Base-by-base conservation (phyloP, 495 filamentous ascomycete genomes). In the Aspergillus cristatus region DNA sequence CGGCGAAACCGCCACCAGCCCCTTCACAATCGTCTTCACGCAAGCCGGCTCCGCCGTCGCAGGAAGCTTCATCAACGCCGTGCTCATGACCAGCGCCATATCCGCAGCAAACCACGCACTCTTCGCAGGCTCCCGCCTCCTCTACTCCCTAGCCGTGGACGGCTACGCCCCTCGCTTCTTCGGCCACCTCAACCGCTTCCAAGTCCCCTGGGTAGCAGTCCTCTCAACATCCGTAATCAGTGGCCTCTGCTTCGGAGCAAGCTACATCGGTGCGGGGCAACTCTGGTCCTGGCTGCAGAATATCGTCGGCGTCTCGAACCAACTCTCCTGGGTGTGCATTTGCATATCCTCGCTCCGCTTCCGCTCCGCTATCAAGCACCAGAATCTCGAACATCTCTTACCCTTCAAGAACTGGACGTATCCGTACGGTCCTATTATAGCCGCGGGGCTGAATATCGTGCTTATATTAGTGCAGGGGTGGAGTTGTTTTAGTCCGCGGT, bases 321-420 rank as follows among this genome's bases (percentile, higher is more conserved):
- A 79, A 52, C 54, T 80, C 4, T 72, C 71, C 25, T 80, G 76
- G 76, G 65, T 74, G 42, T 64, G 66, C 36, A 80, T 80, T 40
- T 61, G 71, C 14, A 51, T 79, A 30, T 70, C 75, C 3, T 78
- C 73, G 3, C 56, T 80, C 26, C 70, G 75, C 20, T 80, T 80
- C 60, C 71, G 75, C 15, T 48, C 61, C 11, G 76, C 62, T 10
- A 54, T 81, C 34, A 63, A 62, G 35, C 49, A 44, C 6, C 75
- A 79, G 40, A 65, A 65, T 13, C 70, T 75, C 29, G 68, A 71
- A 28, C 70, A 77, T 41, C 61, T 77, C 0, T 65, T 81, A 13
- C 71, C 75, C 1, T 81, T 75, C 53, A 72, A 67, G 34, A 79
- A 79, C 50, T 76, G 70, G 70, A 78, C 72, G 0, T 77, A 80